Evolutionary conservation across 257 asterid species (phyloP).

Genomic region (Leptodermis oblonga): DNA sequence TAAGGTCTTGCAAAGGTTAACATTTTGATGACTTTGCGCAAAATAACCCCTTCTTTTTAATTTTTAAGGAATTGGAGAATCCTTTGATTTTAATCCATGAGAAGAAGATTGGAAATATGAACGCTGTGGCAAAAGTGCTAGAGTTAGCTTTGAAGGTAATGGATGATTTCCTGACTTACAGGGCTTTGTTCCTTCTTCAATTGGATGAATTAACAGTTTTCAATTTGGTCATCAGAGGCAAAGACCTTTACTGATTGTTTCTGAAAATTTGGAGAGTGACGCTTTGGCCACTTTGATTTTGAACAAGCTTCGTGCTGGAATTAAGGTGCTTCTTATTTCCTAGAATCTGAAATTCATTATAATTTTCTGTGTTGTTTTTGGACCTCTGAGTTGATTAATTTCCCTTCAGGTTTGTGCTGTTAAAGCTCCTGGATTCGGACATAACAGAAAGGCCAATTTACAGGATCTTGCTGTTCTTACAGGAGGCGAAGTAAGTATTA

Average conservation of each 20-base stretch:
- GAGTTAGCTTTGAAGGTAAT: constrained; percentile 87
- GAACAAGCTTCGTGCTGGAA: constrained; percentile 90
- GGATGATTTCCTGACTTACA: neutral
- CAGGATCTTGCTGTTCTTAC: constrained; percentile 88
- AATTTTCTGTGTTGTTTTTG: neutral
- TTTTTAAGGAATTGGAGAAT: constrained; percentile 86
- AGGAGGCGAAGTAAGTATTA: constrained; percentile 87
- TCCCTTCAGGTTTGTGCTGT: constrained; percentile 76
- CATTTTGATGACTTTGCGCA: neutral
- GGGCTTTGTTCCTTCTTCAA: neutral
- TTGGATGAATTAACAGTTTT: neutral
- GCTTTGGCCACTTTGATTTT: constrained; percentile 95
- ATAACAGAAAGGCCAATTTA: constrained; percentile 70
- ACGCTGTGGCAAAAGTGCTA: constrained; percentile 65
- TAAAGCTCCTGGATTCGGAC: constrained; percentile 96
- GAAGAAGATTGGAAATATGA: constrained; percentile 78
- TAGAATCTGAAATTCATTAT: too few relatives aligned
- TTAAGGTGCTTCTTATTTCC: constrained; percentile 46
- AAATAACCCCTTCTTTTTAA: too few relatives aligned
- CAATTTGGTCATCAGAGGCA: constrained; percentile 48
- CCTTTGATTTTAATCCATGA: constrained; percentile 82
- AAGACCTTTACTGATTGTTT: constrained; percentile 72
- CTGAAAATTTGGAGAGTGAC: constrained; percentile 95
- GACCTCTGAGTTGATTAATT: neutral
- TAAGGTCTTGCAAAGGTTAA: neutral